A percentile compares a stretch with the other conserved stretches of the same genome.
Evolutionary conservation across 2,329 filamentous ascomycete genomes (phyloP).

Genomic region (Sclerotinia nivalis): DNA sequence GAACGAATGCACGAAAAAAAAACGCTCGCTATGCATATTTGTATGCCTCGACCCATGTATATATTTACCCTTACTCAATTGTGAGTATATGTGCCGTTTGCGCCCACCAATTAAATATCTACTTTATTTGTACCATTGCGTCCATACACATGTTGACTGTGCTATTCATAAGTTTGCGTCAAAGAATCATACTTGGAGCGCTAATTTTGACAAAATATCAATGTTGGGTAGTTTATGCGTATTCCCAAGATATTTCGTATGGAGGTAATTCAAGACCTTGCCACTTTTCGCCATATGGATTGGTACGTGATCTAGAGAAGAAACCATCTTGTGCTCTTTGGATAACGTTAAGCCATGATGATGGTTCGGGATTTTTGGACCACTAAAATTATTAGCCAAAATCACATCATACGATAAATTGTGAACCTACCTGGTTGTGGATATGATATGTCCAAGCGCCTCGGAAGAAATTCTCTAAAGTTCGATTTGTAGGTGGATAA

Average conservation of each 20-base stretch:
- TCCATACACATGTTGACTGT: slow-evolving; percentile 8
- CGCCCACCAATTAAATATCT: slow-evolving; percentile 6
- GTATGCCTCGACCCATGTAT: slow-evolving; percentile 5
- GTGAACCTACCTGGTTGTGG: slow-evolving; percentile 54
- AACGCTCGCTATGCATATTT: slow-evolving; percentile 20
- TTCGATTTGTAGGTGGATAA: slow-evolving; percentile 57
- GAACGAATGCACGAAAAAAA: slow-evolving; percentile 1
- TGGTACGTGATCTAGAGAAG: slow-evolving; percentile 51
- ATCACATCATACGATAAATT: neutral
- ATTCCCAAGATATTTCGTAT: slow-evolving; percentile 52
- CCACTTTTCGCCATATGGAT: slow-evolving; percentile 57
- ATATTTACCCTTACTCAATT: neutral
- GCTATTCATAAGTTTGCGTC: slow-evolving; percentile 4
- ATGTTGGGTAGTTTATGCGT: neutral
- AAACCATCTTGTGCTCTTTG: slow-evolving; percentile 56
- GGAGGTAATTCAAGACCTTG: slow-evolving; percentile 48
- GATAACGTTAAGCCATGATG: slow-evolving; percentile 55
- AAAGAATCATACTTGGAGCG: neutral
- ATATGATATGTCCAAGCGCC: slow-evolving; percentile 59
- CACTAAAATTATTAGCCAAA: slow-evolving; percentile 44
- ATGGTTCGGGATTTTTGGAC: slow-evolving; percentile 56
- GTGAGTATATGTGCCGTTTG: slow-evolving; percentile 5
- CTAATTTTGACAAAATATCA: neutral
- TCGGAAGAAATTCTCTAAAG: slow-evolving; percentile 56
- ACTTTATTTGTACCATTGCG: slow-evolving; percentile 10